Base-by-base conservation (phyloP, 805 yeast species). In the Ogataea populi-albae region DNA sequence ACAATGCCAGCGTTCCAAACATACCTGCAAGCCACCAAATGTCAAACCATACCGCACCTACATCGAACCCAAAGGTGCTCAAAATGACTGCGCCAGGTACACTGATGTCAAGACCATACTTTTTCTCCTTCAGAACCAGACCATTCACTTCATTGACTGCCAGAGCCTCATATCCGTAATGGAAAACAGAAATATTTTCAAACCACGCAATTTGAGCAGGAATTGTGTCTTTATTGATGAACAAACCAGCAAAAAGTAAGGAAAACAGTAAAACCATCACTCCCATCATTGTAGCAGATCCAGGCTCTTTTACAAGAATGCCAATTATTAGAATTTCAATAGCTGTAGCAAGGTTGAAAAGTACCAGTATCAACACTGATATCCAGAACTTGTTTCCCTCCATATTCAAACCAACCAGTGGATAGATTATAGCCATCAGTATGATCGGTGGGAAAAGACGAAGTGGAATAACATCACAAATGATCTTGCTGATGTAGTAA, bases 1-100 rank as follows among this genome's bases (percentile, higher is more conserved):
- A 44, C 5, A 76, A 49, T 23, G 84, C 58, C 58, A 87, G 87
- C 1, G 69, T 54, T 1, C 68, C 60, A 20, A 79, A 71, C 68
- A 84, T 78, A 0, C 73, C 69, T 0, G 66, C 65, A 34, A 93
- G 67, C 41, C 75, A 75, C 22, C 69, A 56, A 19, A 81, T 69
- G 57, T 93, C 98, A 23, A 68, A 66, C 60, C 75, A 61, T 35
- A 85, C 73, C 2, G 89, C 93, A 17, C 79, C 77, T 10, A 86
- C 91, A 46, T 86, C 75, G 59, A 93, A 93, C 0, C 98, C 98
- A 66, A 93, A 93, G 0, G 98, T 87, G 48, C 95, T 85, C 49
- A 93, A 70, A 37, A 93, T 93, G 2, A 95, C 94, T 2, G 98
- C 98, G 8, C 98, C 98, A 0, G 98, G 98, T 11, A 93, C 94